Evolutionary conservation across 345 rosid genomes (phyloP).

Genomic region (Salix caprea): DNA sequence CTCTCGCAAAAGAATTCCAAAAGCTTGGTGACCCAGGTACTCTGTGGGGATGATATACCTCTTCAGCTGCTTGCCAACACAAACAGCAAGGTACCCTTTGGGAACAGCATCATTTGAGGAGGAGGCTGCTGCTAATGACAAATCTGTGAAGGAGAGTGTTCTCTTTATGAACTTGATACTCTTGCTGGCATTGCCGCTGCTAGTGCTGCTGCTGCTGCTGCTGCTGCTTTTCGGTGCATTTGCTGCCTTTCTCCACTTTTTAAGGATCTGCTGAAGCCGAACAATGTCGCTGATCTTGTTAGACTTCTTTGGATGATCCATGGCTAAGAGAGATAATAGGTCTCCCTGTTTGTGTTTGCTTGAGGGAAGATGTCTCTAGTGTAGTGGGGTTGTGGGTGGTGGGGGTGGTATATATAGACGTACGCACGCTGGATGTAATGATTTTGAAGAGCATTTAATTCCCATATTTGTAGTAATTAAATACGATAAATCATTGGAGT

Average conservation of each 20-base stretch:
- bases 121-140: not conserved
- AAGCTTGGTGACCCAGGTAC: conserved; percentile 21
- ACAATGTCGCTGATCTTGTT: conserved; percentile 31
- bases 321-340: not conserved
- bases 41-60: conserved; percentile 25
- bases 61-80: conserved; percentile 26
- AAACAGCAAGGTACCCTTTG: conserved; percentile 21
- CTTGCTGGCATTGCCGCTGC: not conserved
- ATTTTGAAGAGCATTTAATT: not conserved
- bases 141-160: conserved; percentile 22
- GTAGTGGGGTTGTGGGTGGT: not conserved
- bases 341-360: not conserved
- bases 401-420: not conserved
- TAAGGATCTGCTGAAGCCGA: conserved; percentile 24
- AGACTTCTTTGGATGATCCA: conserved; percentile 9
- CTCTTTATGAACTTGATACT: conserved; percentile 27
- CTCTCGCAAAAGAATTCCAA: conserved; percentile 13
- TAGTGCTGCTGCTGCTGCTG: not conserved
- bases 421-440: not conserved
- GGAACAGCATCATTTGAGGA: conserved; percentile 15
- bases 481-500: conserved; percentile 1
- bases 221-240: not conserved
- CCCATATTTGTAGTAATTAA: not conserved
- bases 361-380: not conserved
- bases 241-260: conserved; percentile 26